phyloP scores from a whole-genome alignment of 495 filamentous ascomycete genomes.

The Friedmanniomyces simplex region DNA sequence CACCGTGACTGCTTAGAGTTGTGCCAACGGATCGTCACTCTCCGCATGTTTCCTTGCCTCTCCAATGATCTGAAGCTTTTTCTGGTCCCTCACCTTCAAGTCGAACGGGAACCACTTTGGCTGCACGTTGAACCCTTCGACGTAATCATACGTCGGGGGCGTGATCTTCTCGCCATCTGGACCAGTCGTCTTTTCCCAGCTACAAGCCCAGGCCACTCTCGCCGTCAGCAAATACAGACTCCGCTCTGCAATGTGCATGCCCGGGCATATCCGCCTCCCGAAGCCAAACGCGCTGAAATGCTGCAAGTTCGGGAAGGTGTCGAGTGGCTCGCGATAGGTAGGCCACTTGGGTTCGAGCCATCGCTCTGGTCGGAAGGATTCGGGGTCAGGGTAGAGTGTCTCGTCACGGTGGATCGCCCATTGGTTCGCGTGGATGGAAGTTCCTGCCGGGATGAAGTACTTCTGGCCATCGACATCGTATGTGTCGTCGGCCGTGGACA shows the following conservation, averaged over 20 bases:
- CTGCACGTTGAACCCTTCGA: too few relatives aligned
- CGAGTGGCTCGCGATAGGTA: conserved; percentile 26
- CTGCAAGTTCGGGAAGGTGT: conserved; percentile 23
- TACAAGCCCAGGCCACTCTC: conserved; percentile 38
- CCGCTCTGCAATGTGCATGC: conserved; percentile 41
- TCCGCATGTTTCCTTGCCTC: too few relatives aligned
- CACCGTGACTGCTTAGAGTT: too few relatives aligned
- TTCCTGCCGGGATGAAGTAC: conserved; percentile 26
- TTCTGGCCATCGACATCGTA: conserved; percentile 16
- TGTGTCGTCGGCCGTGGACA: conserved; percentile 24
- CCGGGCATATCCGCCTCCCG: conserved; percentile 31
- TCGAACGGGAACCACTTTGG: too few relatives aligned
- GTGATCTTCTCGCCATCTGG: too few relatives aligned
- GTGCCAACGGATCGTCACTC: too few relatives aligned
- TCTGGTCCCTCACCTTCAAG: too few relatives aligned
- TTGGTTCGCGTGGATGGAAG: conserved; percentile 22
- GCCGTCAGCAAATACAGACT: conserved; percentile 44
- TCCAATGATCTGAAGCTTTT: too few relatives aligned
- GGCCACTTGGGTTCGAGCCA: conserved; percentile 30
- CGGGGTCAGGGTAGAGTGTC: conserved; percentile 30
- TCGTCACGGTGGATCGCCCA: conserved; percentile 31
- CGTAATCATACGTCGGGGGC: too few relatives aligned
- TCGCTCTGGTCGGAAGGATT: conserved; percentile 30
- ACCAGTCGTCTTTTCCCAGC: too few relatives aligned
- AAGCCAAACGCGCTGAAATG: conserved; percentile 27